Base-by-base conservation (phyloP, 2,329 filamentous ascomycete species). In the Pseudocercospora vitis region DNA sequence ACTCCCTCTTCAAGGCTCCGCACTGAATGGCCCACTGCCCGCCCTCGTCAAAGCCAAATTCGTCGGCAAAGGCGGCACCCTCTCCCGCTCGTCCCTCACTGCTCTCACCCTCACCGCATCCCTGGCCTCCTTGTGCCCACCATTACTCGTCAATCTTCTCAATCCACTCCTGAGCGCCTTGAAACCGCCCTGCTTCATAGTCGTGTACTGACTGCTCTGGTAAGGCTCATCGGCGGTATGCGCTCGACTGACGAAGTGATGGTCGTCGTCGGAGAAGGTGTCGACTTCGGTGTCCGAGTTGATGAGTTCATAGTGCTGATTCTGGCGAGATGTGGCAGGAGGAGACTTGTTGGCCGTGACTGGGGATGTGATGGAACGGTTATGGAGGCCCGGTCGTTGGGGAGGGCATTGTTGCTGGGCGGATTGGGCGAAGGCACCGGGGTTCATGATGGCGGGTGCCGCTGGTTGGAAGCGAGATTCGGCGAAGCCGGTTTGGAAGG, bases 401-500 rank as follows among this genome's bases (percentile, higher is more conserved):
- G 31, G 60, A 63, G 56, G 69, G 66, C 8, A 65, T 62, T 19
- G 48, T 14, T 49, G 48, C 6, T 35, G 46, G 14, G 29, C 50
- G 18, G 53, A 45, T 26, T 66, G 63, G 2, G 76, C 74, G 60
- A 79, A 83, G 18, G 78, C 77, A 11, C 83, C 84, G 16, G 84
- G 83, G 9, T 80, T 80, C 69, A 81, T 79, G 49, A 51, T 81
- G 76, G 29, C 79, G 76, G 58, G 80, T 18, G 86, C 76, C 40
- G 58, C 55, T 35, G 63, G 84, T 39, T 58, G 80, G 19, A 86
- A 76, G 23, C 81, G 78, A 42, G 77, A 79, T 65, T 96, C 92
- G 1, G 85, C 82, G 63, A 96, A 92, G 3, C 89, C 89, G 65
- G 91, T 95, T 63, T 96, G 90, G 70, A 97, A 94, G 0, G 86